Evolutionary conservation across 192 early-diverging fungal species (phyloP).

Genomic region (Geosiphon pyriformis): DNA sequence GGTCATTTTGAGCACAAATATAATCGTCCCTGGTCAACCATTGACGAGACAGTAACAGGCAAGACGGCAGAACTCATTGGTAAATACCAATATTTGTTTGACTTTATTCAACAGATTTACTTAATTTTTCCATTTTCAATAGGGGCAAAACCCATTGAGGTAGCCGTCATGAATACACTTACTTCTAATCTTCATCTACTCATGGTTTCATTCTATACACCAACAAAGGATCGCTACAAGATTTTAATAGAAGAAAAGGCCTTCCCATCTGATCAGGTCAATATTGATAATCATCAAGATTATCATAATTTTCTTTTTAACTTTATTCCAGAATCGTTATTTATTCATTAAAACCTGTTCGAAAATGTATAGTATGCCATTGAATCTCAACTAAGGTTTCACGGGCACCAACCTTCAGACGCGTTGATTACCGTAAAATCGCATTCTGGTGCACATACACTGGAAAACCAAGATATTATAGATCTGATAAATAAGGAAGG

Average conservation of each 20-base stretch:
- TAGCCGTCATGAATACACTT: constrained; percentile 89
- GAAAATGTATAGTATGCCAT: constrained; percentile 64
- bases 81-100: constrained; percentile 20
- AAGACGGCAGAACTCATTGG: constrained; percentile 78
- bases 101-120: neutral
- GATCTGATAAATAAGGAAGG: constrained; percentile 66
- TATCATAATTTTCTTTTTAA: neutral
- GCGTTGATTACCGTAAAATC: constrained; percentile 74
- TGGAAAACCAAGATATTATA: constrained; percentile 81
- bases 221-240: constrained; percentile 65
- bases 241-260: constrained; percentile 89
- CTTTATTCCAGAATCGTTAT: neutral
- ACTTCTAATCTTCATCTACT: constrained; percentile 89
- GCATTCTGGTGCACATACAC: constrained; percentile 59
- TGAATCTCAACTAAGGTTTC: constrained; percentile 82
- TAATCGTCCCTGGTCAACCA: constrained; percentile 78
- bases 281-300: constrained; percentile 5
- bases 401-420: constrained; percentile 62
- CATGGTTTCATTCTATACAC: constrained; percentile 90
- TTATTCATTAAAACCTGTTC: constrained; percentile 5
- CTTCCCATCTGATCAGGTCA: constrained; percentile 88
- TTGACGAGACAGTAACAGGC: constrained; percentile 72
- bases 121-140: neutral
- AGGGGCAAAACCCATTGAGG: constrained; percentile 73
- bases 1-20: constrained; percentile 85